Evolutionary conservation across 1,284 basidiomycete species (phyloP), one percentile per base, ranked within the genome.

Genomic region (Cutaneotrichosporon arboriforme): DNA sequence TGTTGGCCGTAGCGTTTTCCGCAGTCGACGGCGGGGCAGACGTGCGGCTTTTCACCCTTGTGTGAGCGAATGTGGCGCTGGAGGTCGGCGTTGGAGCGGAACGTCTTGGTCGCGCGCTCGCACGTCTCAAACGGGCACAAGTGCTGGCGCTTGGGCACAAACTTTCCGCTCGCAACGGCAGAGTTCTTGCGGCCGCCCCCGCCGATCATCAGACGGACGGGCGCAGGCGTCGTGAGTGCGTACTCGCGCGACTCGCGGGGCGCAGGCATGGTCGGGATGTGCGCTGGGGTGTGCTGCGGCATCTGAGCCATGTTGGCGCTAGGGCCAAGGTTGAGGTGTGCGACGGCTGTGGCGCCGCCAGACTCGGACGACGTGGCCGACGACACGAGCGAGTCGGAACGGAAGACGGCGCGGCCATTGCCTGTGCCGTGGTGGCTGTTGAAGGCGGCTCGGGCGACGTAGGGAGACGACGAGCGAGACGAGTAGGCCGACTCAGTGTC

Each of bases 1-100:
- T 53, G 54, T 48, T 61, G 60, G 34, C 60, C 60, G 49, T 61
- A 61, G 13, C 46, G 52, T 47, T 59, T 61, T n/a, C 38, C 49
- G 44, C 60, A 61, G 10, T 41, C 54, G 13, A 46, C 49, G 14
- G 46, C 38, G 15, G 51, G 51, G 43, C 60, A 61, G 7, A 23
- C 23, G 48, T 59, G 51, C 2, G 60, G 60, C 12, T 52, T 46
- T 39, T 54, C 50, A 9, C 60, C 60, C 8, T 49, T 47, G 49
- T 61, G 60, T 5, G 51, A 56, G 37, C 57, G 54, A 23, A 61
- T 46, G 52, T 61, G 60, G 35, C 60, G 57, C 52, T 59, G 51
- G 7, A 61, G 57, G 54, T 61, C 60, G 42, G 60, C 60, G 39
- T 61, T 61, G 43, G 60, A 61, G 23, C 54, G 54, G 57, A 61